phyloP scores from a whole-genome alignment of 371 early-diverging fungal species.

The Zychaea mexicana region DNA sequence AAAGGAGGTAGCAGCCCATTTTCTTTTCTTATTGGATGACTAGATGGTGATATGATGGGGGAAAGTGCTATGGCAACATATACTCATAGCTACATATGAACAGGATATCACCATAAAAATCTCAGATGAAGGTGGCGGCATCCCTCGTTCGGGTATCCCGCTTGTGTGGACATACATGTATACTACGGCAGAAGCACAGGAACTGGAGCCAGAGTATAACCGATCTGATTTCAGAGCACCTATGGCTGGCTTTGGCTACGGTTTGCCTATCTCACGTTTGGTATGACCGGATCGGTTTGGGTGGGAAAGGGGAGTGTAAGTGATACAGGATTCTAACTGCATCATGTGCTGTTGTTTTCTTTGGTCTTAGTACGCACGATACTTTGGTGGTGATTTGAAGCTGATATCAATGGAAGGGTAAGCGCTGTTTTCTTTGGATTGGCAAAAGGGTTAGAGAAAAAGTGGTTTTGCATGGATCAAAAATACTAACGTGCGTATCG shows the following conservation, averaged over 20 bases:
- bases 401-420: conserved; percentile 97
- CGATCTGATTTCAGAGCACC: conserved; percentile 94
- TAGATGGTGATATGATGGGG: neutral
- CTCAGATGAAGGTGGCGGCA: conserved; percentile 97
- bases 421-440: too few species aligned
- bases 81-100: too few species aligned
- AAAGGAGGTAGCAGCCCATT: conserved; percentile 59
- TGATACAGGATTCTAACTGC: neutral
- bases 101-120: conserved; percentile 96
- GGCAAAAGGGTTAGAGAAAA: too few species aligned
- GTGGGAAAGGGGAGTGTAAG: neutral
- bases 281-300: conserved; percentile 30
- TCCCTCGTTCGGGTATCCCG: conserved; percentile 89
- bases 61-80: neutral
- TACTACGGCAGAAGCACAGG: conserved; percentile 92
- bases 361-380: conserved; percentile 73
- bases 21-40: too few species aligned
- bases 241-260: conserved; percentile 98
- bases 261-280: conserved; percentile 87
- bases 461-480: conserved; percentile 14
- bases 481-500: conserved; percentile 5
- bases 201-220: conserved; percentile 81
- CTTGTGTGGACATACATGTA: conserved; percentile 98
- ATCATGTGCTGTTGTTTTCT: neutral
- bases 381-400: conserved; percentile 95